Conservation (phyloP, 2,329 filamentous ascomycete genomes). For the Thermochaetoides dissita region DNA sequence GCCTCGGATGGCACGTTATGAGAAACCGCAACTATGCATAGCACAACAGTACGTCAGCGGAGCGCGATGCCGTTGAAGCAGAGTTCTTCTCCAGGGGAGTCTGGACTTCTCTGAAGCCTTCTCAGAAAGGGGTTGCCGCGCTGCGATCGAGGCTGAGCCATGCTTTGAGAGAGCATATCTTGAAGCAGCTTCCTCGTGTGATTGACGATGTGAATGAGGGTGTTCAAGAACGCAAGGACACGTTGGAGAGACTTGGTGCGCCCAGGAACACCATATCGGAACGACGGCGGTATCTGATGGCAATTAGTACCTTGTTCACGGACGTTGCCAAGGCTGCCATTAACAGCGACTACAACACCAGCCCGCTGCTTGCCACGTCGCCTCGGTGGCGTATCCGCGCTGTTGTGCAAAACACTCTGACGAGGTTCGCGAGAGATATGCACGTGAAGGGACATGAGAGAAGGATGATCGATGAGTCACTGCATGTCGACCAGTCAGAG, state of each 20-base stretch:
- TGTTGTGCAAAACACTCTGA: constrained; percentile 35
- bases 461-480: constrained; percentile 14
- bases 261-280: constrained; percentile 25
- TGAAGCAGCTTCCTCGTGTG: constrained; percentile 30
- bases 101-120: constrained; percentile 24
- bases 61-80: constrained; percentile 27
- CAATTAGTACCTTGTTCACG: constrained; percentile 16
- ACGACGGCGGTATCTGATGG: constrained; percentile 20
- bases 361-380: constrained; percentile 12
- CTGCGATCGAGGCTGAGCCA: constrained; percentile 36
- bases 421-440: constrained; percentile 33
- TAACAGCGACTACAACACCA: constrained; percentile 17
- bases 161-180: constrained; percentile 34
- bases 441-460: constrained; percentile 26
- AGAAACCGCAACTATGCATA: constrained; percentile 27
- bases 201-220: constrained; percentile 27
- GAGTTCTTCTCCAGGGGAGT: constrained; percentile 29
- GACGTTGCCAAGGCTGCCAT: constrained; percentile 16
- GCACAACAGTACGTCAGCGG: constrained; percentile 15
- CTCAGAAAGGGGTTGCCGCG: constrained; percentile 31
- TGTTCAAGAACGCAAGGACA: constrained; percentile 21
- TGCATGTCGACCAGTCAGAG: neutral
- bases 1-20: constrained; percentile 40
- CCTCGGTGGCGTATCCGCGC: constrained; percentile 33
- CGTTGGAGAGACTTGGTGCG: constrained; percentile 33